Evolutionary conservation across 2,329 filamentous ascomycete genomes (phyloP), one percentile per base, ranked within the genome.

Genomic region (Graphilbum ipis-grandicollis): DNA sequence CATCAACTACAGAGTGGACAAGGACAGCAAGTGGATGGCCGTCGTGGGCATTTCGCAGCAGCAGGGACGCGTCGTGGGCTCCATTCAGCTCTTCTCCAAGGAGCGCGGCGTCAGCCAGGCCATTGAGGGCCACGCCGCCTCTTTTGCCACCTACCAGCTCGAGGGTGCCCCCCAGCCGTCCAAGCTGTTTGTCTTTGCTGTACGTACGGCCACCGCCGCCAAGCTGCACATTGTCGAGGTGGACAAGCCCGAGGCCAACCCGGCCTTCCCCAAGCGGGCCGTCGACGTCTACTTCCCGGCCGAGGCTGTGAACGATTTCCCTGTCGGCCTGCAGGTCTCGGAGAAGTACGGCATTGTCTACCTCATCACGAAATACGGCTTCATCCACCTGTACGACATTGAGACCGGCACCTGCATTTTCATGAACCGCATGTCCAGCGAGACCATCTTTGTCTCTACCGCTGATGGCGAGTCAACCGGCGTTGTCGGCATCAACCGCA

Each of bases 371-470:
- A 98, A 98, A 59, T 98, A 94, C 52, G 90, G 90, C 37, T 98
- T 96, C 62, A 96, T 98, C 50, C 90, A 98, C 60, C 72, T 98
- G 19, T 96, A 98, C 61, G 92, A 98, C 52, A 74, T 98, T 39
- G 92, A 98, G 65, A 90, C 82, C 8, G 92, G 83, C 40, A 81
- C 80, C 12, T 92, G 84, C 56, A 90, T 98, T 54, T 98, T 94
- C 71, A 92, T 98, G 85, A 98, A 98, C 68, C 80, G 92, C 49
- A 98, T 98, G 52, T 98, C 90, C 25, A 93, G 85, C 65, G 90
- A 98, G 55, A 98, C 90, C 19, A 96, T 98, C 55, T 98, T 98
- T 63, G 92, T 88, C 19, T 94, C 86, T 17, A 79, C 83, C 33
- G 64, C 77, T 26, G 90, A 98, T 55, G 70, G 71, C 38, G 77